Conservation (phyloP, 345 rosid species). For the Geranium rotundifolium region DNA sequence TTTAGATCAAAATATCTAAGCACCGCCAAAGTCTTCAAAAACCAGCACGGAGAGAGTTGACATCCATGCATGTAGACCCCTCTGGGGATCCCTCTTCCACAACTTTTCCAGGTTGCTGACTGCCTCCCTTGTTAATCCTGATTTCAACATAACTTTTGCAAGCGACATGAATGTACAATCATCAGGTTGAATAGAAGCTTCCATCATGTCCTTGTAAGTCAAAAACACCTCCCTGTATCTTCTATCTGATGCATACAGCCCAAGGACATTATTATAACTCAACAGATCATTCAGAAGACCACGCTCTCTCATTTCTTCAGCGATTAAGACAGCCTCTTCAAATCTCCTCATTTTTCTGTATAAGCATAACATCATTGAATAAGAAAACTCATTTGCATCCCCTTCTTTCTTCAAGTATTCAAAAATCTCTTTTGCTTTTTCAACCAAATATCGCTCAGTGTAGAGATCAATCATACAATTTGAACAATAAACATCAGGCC, state of each 20-base stretch:
- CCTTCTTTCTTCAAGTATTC: conserved; percentile 44
- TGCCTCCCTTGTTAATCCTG: conserved; percentile 58
- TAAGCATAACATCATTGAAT: conserved; percentile 79
- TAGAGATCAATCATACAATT: conserved; percentile 86
- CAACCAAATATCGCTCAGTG: conserved; percentile 57
- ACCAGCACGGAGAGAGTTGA: conserved; percentile 43
- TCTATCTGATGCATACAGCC: conserved; percentile 58
- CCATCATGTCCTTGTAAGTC: conserved; percentile 61
- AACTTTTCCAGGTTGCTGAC: conserved; percentile 36
- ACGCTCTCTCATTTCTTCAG: conserved; percentile 51
- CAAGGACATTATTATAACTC: conserved; percentile 61
- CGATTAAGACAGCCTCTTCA: conserved; percentile 58
- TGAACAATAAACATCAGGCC: conserved; percentile 52
- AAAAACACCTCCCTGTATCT: conserved; percentile 50
- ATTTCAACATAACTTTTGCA: conserved; percentile 46
- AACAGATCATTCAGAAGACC: conserved; percentile 46
- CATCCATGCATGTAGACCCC: conserved; percentile 48
- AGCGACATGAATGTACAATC: conserved; percentile 56
- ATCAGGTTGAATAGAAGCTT: conserved; percentile 39
- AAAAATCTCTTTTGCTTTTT: conserved; percentile 51
- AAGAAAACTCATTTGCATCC: conserved; percentile 70
- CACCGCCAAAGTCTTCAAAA: conserved; percentile 15
- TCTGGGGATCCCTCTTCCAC: conserved; percentile 34
- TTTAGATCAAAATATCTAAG: neutral
- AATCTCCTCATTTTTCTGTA: conserved; percentile 62